Evolutionary conservation across 306 rosid genomes (phyloP).

Genomic region (Elaeagnus macrophylla): DNA sequence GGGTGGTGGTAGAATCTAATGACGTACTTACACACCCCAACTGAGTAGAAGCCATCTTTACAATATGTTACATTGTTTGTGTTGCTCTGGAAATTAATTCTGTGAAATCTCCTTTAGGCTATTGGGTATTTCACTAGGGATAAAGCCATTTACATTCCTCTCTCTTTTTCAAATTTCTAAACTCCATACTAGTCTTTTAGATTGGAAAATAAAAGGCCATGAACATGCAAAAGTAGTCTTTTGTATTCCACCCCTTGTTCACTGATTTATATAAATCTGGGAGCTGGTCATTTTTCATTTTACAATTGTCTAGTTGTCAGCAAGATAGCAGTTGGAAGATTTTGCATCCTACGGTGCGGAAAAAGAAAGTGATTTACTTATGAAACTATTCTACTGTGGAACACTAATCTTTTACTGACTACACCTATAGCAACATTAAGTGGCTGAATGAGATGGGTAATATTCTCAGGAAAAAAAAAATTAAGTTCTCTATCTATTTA

Average conservation of each 20-base stretch:
- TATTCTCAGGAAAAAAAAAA: not conserved
- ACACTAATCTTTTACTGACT: not conserved
- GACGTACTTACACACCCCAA: too few relatives aligned
- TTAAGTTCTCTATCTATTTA: not conserved
- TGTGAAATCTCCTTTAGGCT: too few relatives aligned
- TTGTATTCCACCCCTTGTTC: too few relatives aligned
- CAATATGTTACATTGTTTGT: not conserved
- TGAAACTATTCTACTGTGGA: not conserved
- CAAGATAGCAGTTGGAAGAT: not conserved
- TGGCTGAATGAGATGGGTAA: not conserved
- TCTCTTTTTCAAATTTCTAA: too few relatives aligned
- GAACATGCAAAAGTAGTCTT: too few relatives aligned
- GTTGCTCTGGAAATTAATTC: constrained; percentile 1
- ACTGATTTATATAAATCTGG: not conserved
- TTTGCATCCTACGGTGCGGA: not conserved
- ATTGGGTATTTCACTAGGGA: too few relatives aligned
- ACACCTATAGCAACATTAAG: not conserved
- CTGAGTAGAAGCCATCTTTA: constrained; percentile 6
- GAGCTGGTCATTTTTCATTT: not conserved
- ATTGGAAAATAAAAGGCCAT: too few relatives aligned
- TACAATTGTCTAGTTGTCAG: not conserved
- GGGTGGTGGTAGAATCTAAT: too few relatives aligned
- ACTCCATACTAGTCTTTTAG: too few relatives aligned
- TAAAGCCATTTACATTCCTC: too few relatives aligned
- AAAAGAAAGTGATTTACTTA: not conserved